Percentiles rank a stretch among this genome's conserved stretches.
Conservation (phyloP, 345 rosid species). For the thale cress (Arabidopsis thaliana) region TAIR10.1 NC_003074.8:3441001-3441500, state of each 20-base stretch:
- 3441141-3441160: constrained; percentile 39
- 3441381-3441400: neutral
- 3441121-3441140: constrained; percentile 18
- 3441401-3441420: neutral
- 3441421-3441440: neutral
- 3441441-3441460: too few relatives aligned
- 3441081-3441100: neutral
- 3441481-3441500: neutral
- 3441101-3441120: constrained; percentile 9
- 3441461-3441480: neutral
- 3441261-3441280: constrained; percentile 6
- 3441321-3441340: neutral
- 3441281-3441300: neutral
- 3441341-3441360: neutral
- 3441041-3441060: neutral
- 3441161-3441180: constrained; percentile 35
- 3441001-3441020: neutral
- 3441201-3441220: constrained; percentile 9
- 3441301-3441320: neutral
- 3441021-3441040: neutral
- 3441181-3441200: constrained; percentile 1
- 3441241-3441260: neutral
- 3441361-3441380: neutral
- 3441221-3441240: constrained; percentile 21
- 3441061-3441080: constrained; percentile 16